Base-by-base conservation (phyloP, 306 rosid genomes). In the Rosa lucieae region DNA sequence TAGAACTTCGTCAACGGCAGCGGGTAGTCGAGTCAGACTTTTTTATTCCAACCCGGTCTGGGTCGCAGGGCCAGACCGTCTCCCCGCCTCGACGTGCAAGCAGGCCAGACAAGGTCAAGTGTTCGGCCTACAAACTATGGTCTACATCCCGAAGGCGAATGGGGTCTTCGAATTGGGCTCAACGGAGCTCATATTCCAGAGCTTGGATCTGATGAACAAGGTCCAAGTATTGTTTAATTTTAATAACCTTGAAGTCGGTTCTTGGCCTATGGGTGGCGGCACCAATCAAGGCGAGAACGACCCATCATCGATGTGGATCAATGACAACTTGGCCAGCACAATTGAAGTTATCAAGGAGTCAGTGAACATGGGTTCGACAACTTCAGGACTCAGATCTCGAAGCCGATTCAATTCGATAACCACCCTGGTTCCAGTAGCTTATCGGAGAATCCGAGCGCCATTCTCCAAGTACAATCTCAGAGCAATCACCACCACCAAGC, bases 101-200 rank as follows among this genome's bases (percentile, higher is more conserved):
- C 81, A 98, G 18, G 92, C 96, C 0, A 85, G 88, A 4, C 94
- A 93, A 72, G 98, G 87, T 0, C 89, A 90, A 59, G 52, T 78
- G 10, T 88, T 89, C 3, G 98, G 99, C 1, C 51, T 95, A 56
- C 93, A 87, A 72, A 95, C 99, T 18, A 43, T 95, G 74, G 96
- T 89, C 0, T 91, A 94, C 29, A 85, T 95, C 35, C 98, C 98
- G 3, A 83, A 87, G 0, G 85, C 87, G 6, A 91, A 88, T 55
- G 98, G 99, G 0, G 99, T 95, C 0, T 97, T 95, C 0, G 97
- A 95, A 52, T 75, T 95, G 23, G 99, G 99, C 0, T 95, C 99
- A 20, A 84, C 97, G 0, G 97, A 92, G 80, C 48, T 81, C 26
- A 89, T 95, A 67, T 81, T 70, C 67, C 92, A 89, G 71, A 90